phyloP scores from a whole-genome alignment of 225 moss, liverwort and hornwort genomes.

The Takakia lepidozioides region DNA sequence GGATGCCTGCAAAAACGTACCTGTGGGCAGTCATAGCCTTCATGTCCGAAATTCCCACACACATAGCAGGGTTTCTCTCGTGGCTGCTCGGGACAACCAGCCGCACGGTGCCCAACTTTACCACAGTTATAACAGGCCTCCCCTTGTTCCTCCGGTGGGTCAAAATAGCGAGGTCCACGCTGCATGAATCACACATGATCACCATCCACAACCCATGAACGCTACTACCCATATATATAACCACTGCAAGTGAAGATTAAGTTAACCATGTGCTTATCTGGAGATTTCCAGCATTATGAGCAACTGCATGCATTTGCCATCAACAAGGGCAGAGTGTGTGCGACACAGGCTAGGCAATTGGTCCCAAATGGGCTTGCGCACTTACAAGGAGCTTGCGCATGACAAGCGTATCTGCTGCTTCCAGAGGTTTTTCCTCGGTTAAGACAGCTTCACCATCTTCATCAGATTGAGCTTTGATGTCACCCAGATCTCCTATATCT shows the following conservation, averaged over 20 bases:
- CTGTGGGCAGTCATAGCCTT: conserved; percentile 76
- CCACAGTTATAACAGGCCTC: conserved; percentile 75
- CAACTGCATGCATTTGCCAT: background rate
- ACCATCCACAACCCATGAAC: background rate
- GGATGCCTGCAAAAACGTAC: no score
- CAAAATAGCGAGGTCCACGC: conserved; percentile 90
- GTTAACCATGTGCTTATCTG: background rate
- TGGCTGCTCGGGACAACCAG: conserved; percentile 55
- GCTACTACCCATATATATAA: no score
- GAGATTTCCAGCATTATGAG: background rate
- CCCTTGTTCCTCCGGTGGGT: conserved; percentile 79
- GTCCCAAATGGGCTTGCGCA: background rate
- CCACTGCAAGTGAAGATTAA: background rate
- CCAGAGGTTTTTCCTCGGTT: conserved; percentile 22
- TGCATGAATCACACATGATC: conserved; percentile 12
- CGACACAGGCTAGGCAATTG: background rate
- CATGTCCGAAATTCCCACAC: conserved; percentile 81
- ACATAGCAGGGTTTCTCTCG: conserved; percentile 80
- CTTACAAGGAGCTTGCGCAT: conserved; percentile 90
- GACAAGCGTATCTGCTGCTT: conserved; percentile 72
- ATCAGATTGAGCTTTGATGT: conserved; percentile 16
- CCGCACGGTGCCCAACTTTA: conserved; percentile 58
- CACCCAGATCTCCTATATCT: conserved; percentile 11
- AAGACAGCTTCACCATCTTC: conserved; percentile 7
- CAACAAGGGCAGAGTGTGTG: background rate